Evolutionary conservation across 768 basidiomycete species (phyloP).

Genomic region (Dioszegia crocea): DNA sequence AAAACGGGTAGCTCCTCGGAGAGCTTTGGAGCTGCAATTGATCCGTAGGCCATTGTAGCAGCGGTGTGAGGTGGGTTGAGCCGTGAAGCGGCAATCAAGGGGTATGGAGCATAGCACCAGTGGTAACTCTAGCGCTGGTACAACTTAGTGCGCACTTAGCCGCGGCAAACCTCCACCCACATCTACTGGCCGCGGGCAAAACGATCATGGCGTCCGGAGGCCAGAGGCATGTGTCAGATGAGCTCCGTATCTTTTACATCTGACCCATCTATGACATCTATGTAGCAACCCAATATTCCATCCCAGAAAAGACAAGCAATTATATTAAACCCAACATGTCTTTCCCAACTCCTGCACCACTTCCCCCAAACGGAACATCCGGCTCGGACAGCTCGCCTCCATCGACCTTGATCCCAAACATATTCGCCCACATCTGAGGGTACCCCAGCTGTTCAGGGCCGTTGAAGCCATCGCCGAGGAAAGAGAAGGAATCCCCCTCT

Average conservation of each 20-base stretch:
- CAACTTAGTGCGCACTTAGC: no score
- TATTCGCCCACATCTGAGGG: constrained; percentile 37
- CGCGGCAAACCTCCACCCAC: no score
- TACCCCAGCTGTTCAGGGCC: constrained; percentile 22
- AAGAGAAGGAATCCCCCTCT: background rate
- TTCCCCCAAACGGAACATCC: background rate
- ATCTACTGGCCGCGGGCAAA: no score
- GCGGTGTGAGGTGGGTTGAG: background rate
- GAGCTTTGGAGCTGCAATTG: constrained; percentile 52
- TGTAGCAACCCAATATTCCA: background rate
- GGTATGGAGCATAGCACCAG: no score
- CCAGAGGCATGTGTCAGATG: no score
- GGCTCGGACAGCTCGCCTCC: background rate
- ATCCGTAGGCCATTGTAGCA: constrained; percentile 59
- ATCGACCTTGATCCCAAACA: constrained; percentile 42
- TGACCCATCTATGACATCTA: no score
- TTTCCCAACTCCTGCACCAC: background rate
- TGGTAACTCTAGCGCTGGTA: no score
- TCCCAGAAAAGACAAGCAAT: no score
- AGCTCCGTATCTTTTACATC: no score
- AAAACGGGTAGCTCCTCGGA: constrained; percentile 52
- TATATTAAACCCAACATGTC: background rate
- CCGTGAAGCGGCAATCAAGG: background rate
- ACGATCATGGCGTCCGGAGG: no score
- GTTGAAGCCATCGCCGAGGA: constrained; percentile 18